phyloP scores from a whole-genome alignment of 2,329 filamentous ascomycete species.

The Curvularia sp. region DNA sequence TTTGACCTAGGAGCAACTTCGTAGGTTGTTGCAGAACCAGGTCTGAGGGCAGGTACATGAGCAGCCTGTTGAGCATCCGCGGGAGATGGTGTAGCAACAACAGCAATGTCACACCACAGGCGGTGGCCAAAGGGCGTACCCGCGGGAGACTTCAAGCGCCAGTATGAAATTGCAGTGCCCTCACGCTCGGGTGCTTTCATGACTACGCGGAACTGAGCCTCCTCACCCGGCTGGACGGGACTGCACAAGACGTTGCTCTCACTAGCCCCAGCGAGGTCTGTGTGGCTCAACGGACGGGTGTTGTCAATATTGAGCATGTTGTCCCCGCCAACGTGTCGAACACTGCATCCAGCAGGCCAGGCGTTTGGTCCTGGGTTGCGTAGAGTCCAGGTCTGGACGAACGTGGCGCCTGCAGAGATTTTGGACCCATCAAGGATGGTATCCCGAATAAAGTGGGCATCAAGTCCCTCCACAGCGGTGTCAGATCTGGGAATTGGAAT shows the following conservation, averaged over 20 bases:
- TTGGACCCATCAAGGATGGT: constrained; percentile 78
- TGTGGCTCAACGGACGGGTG: constrained; percentile 77
- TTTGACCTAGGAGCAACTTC: constrained; percentile 25
- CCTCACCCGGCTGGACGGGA: constrained; percentile 74
- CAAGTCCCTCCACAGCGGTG: constrained; percentile 52
- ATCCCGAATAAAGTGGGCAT: constrained; percentile 78
- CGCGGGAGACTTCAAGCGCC: constrained; percentile 84
- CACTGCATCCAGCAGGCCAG: constrained; percentile 90
- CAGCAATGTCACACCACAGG: constrained; percentile 91
- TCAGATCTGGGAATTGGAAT: constrained; percentile 16
- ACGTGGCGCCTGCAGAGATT: constrained; percentile 73
- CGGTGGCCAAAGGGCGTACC: constrained; percentile 89
- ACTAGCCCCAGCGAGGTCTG: constrained; percentile 77
- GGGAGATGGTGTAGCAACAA: constrained; percentile 52
- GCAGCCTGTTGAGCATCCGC: background rate
- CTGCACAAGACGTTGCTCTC: constrained; percentile 80
- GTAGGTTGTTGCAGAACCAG: constrained; percentile 22
- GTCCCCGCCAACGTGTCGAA: constrained; percentile 92
- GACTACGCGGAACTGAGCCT: constrained; percentile 80
- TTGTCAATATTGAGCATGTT: constrained; percentile 94
- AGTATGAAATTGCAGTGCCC: constrained; percentile 91
- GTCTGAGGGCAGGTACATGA: background rate
- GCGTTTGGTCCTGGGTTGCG: constrained; percentile 78
- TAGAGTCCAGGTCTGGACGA: constrained; percentile 91
- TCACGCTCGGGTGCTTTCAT: constrained; percentile 80